Evolutionary conservation across 331 rosid species (phyloP).

Genomic region (Cydonia oblonga): DNA sequence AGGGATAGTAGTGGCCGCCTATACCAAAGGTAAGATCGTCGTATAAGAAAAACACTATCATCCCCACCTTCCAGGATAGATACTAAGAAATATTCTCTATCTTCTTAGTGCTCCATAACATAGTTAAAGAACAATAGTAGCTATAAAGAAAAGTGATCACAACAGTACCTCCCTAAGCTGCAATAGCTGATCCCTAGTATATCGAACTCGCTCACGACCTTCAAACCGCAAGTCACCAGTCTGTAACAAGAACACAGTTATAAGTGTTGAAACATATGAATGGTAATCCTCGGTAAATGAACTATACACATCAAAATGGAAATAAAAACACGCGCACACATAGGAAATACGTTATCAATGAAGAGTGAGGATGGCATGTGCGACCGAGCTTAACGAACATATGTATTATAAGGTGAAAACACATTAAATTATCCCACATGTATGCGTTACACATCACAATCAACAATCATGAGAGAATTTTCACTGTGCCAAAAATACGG

Average conservation of each 20-base stretch:
- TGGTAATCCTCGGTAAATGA: neutral
- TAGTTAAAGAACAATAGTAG: neutral
- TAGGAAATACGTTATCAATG: neutral
- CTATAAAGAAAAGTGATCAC: neutral
- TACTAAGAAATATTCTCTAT: neutral
- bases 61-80: neutral
- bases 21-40: neutral
- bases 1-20: conserved; percentile 55
- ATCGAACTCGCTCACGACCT: conserved; percentile 69
- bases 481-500: too few species aligned
- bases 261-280: neutral
- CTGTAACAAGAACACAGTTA: conserved; percentile 19
- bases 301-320: neutral
- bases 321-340: neutral
- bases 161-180: conserved; percentile 58
- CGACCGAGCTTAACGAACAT: too few species aligned
- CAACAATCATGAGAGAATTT: too few species aligned
- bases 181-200: conserved; percentile 64
- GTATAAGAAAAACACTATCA: neutral
- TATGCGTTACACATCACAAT: neutral
- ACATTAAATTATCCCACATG: neutral
- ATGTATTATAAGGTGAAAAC: too few species aligned
- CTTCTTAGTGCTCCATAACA: neutral
- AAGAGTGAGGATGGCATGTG: neutral
- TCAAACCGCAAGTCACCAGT: conserved; percentile 71